phyloP scores from a whole-genome alignment of 371 early-diverging fungal species.

The Aphelidium insulamus region DNA sequence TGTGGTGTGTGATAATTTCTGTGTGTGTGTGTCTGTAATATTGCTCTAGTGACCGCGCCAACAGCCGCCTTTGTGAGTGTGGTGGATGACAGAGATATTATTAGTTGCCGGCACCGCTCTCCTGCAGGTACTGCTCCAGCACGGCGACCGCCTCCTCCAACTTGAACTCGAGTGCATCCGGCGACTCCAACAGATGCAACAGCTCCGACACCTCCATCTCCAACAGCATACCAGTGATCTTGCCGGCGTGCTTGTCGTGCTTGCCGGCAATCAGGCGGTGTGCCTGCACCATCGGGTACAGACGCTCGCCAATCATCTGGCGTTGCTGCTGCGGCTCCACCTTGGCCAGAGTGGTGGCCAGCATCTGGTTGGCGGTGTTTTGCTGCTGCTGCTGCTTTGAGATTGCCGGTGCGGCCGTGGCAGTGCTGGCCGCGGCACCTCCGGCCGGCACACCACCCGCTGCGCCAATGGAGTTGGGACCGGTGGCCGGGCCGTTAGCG shows the following conservation, averaged over 20 bases:
- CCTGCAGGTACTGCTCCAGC: conserved; percentile 37
- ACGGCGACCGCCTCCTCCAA: conserved; percentile 72
- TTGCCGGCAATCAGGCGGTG: conserved; percentile 12
- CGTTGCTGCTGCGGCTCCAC: conserved; percentile 70
- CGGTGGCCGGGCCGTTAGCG: conserved; percentile 12
- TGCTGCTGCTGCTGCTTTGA: background rate
- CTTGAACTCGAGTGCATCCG: conserved; percentile 41
- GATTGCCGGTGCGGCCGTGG: conserved; percentile 3
- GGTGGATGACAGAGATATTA: too few relatives aligned
- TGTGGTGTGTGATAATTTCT: too few relatives aligned
- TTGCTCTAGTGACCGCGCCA: too few relatives aligned
- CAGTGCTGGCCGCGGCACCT: conserved; percentile 18
- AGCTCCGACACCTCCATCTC: conserved; percentile 94
- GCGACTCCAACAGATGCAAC: conserved; percentile 60
- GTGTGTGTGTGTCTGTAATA: too few relatives aligned
- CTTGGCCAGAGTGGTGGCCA: conserved; percentile 56
- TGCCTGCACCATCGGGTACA: conserved; percentile 56
- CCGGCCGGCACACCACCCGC: conserved; percentile 7
- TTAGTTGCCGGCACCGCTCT: conserved; percentile 2
- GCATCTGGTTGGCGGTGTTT: conserved; percentile 15
- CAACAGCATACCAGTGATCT: conserved; percentile 95
- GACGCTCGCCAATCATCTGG: conserved; percentile 80
- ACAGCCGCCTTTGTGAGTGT: too few relatives aligned
- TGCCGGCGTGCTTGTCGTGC: conserved; percentile 64
- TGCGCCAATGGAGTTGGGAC: background rate